Evolutionary conservation across 805 yeast genomes (phyloP), one percentile per base, ranked within the genome.

Genomic region (Candida pseudofarinosa): DNA sequence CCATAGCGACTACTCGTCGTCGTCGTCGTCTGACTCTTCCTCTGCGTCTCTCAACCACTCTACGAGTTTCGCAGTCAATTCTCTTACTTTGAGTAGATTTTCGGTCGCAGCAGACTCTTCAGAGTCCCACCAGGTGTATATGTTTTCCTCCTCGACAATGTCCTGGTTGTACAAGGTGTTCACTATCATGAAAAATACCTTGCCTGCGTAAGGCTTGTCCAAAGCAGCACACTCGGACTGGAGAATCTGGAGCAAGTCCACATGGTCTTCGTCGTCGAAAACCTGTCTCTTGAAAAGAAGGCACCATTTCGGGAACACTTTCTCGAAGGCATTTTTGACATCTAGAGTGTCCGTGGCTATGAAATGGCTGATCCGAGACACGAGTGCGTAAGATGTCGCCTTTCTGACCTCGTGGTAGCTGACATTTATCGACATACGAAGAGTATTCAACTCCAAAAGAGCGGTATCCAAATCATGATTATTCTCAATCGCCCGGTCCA

Each of bases 361-460:
- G 54, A 85, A 83, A 51, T 88, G 88, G 40, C 79, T 73, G 10
- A 87, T 79, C 55, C 93, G 76, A 35, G 71, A 69, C 35, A 88
- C 54, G 55, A 93, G 69, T 0, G 97, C 93, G 32, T 73, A 72
- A 30, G 81, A 70, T 0, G 96, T 88, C 4, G 96, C 95, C 23
- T 70, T 64, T 59, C 97, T 79, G 12, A 93, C 97, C 58, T 90
- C 96, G 55, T 88, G 95, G 63, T 93, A 91, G 0, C 93, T 78
- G 14, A 89, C 99, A 60, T 93, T 88, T 93, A 90, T 85, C 55
- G 97, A 88, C 99, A 93, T 91, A 67, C 98, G 78, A 57, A 93
- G 74, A 0, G 99, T 93, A 60, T 91, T 91, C 55, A 93, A 76
- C 67, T 93, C 99, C 46, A 93, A 69, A 49, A 88, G 67, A 0